These are phyloP conservation scores for Pelargonium cotyledonis DNA, from an alignment of 441 rosid species.

Conservation along the genomic window DNA sequence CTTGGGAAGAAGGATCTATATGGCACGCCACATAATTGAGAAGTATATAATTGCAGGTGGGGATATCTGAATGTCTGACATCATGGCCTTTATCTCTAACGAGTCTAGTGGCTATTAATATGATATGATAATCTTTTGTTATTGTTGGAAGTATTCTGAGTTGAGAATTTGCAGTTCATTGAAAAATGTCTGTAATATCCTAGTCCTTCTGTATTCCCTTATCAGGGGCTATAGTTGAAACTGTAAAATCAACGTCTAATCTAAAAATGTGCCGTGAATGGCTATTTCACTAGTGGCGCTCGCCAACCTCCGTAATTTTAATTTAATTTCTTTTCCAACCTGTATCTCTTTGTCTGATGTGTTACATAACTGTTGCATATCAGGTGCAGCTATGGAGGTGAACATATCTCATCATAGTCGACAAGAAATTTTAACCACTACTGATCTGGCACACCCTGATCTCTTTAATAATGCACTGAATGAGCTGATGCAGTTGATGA, in stretches of 20 bases:
- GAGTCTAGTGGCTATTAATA: not conserved
- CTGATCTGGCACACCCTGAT: conserved; percentile 49
- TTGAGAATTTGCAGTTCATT: too few species aligned
- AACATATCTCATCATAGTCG: conserved; percentile 68
- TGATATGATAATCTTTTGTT: conserved; percentile 11
- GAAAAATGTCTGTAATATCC: too few species aligned
- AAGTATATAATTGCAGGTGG: conserved; percentile 73
- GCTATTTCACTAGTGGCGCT: too few species aligned
- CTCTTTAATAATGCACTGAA: conserved; percentile 64
- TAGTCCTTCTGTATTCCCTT: too few species aligned
- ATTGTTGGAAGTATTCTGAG: too few species aligned
- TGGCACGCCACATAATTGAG: conserved; percentile 84
- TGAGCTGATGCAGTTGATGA: conserved; percentile 77
- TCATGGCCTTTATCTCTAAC: not conserved
- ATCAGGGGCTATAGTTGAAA: too few species aligned
- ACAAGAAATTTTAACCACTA: conserved; percentile 64
- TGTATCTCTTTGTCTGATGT: not conserved
- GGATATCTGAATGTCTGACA: not conserved
- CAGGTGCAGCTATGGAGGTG: conserved; percentile 86
- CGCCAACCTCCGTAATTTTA: too few species aligned
- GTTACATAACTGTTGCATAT: conserved; percentile 12
- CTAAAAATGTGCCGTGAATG: too few species aligned
- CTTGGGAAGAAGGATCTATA: conserved; percentile 67
- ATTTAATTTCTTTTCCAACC: too few species aligned
- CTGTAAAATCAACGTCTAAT: too few species aligned